Conservation (phyloP, 2,329 filamentous ascomycete species). For the Aspergillus sp. region DNA sequence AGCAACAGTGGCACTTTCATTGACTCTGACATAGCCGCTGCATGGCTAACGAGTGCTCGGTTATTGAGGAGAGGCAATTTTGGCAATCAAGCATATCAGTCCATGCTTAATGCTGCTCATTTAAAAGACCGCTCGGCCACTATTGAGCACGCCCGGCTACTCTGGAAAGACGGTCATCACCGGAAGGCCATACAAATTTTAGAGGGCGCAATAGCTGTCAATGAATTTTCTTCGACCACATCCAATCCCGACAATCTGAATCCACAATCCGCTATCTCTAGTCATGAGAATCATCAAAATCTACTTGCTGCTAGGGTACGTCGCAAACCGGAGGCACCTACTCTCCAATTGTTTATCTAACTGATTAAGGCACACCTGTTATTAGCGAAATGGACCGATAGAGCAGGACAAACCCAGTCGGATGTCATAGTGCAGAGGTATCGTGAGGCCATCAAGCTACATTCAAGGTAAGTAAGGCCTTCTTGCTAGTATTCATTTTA, state of each 20-base stretch:
- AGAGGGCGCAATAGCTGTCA: conserved; percentile 78
- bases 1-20: conserved; percentile 54
- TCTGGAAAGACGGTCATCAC: conserved; percentile 92
- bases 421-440: conserved; percentile 78
- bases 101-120: conserved; percentile 82
- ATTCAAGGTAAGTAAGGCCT: conserved; percentile 29
- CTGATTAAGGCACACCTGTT: conserved; percentile 70
- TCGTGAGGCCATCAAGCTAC: conserved; percentile 63
- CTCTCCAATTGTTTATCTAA: conserved; percentile 5
- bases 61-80: conserved; percentile 83
- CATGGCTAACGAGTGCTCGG: conserved; percentile 83
- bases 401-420: conserved; percentile 88
- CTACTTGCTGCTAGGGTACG: conserved; percentile 47
- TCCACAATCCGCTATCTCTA: conserved; percentile 37
- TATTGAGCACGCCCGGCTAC: conserved; percentile 87
- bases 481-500: background rate
- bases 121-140: conserved; percentile 83
- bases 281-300: conserved; percentile 51
- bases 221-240: conserved; percentile 64
- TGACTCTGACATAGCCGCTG: conserved; percentile 72
- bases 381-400: conserved; percentile 94
- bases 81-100: conserved; percentile 86
- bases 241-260: conserved; percentile 35
- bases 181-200: conserved; percentile 92
- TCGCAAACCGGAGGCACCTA: background rate